Evolutionary conservation across 352 stramenopile species (phyloP).

Genomic region (Pythium scleroteichum): DNA sequence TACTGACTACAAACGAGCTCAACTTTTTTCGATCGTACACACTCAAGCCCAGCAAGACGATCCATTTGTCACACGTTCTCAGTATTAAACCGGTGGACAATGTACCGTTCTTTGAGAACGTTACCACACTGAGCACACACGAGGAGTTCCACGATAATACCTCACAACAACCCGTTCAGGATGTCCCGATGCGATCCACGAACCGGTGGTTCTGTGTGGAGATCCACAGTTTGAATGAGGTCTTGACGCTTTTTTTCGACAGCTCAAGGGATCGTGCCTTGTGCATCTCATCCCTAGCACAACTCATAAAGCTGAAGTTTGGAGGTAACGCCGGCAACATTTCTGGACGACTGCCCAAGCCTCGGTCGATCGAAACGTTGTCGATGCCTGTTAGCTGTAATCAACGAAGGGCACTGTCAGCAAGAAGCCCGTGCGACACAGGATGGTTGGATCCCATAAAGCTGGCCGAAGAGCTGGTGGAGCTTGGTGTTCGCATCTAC

Average conservation of each 20-base stretch:
- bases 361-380: constrained; percentile 12
- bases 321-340: not conserved
- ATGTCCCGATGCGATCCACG: constrained; percentile 12
- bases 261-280: constrained; percentile 32
- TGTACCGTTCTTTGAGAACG: constrained; percentile 29
- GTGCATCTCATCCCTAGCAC: constrained; percentile 35
- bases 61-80: constrained; percentile 53
- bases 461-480: constrained; percentile 10
- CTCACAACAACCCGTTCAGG: constrained; percentile 2
- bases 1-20: constrained; percentile 55
- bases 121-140: not conserved
- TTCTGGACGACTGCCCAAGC: constrained; percentile 1
- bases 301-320: constrained; percentile 33
- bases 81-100: constrained; percentile 38
- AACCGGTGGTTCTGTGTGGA: constrained; percentile 57
- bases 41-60: constrained; percentile 36
- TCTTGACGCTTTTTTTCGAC: constrained; percentile 65
- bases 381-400: constrained; percentile 53
- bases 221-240: constrained; percentile 53
- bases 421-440: not conserved
- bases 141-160: not conserved
- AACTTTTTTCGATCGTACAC: constrained; percentile 74
- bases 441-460: not conserved
- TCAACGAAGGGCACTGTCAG: constrained; percentile 36
- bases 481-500: constrained; percentile 1